A percentile compares a stretch with the other conserved stretches of the same genome.
These are phyloP conservation scores for Vicia villosa DNA, from an alignment of 306 rosid genomes.

Conservation along the genomic window DNA sequence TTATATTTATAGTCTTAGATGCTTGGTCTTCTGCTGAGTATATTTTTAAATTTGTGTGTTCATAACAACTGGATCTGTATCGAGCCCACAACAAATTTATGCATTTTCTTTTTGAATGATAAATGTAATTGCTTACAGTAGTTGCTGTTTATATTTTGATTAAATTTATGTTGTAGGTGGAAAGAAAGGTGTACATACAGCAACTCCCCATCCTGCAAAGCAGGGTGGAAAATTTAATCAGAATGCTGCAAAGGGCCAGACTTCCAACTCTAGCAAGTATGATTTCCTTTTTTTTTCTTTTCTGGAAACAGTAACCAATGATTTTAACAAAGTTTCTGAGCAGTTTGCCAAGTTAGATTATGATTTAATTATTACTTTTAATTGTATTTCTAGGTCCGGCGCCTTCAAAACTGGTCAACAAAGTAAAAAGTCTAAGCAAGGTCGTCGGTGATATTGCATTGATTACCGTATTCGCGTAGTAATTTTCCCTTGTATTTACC, in stretches of 20 bases:
- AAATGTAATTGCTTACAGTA: background rate
- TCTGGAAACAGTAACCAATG: background rate
- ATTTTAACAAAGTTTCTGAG: background rate
- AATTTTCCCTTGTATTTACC: conserved; percentile 32
- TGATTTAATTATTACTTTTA: background rate
- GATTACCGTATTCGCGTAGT: background rate
- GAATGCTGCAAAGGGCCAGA: conserved; percentile 40
- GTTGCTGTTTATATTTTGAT: background rate
- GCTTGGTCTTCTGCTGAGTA: background rate
- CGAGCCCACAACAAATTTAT: background rate
- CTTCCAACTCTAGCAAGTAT: conserved; percentile 70
- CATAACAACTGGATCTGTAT: background rate
- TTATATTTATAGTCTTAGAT: background rate
- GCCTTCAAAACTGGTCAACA: conserved; percentile 55
- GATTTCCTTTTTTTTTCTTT: background rate
- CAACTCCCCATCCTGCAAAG: conserved; percentile 82
- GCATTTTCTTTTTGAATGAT: background rate
- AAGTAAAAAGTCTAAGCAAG: conserved; percentile 67
- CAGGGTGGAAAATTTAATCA: conserved; percentile 57
- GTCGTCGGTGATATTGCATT: conserved; percentile 34
- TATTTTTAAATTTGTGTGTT: background rate
- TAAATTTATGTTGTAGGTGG: conserved; percentile 49
- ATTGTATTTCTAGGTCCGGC: conserved; percentile 45
- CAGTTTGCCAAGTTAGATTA: background rate
- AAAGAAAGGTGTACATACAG: conserved; percentile 65